Evolutionary conservation across 2,329 filamentous ascomycete species (phyloP).

Genomic region (Chaetomiaceae sp.): DNA sequence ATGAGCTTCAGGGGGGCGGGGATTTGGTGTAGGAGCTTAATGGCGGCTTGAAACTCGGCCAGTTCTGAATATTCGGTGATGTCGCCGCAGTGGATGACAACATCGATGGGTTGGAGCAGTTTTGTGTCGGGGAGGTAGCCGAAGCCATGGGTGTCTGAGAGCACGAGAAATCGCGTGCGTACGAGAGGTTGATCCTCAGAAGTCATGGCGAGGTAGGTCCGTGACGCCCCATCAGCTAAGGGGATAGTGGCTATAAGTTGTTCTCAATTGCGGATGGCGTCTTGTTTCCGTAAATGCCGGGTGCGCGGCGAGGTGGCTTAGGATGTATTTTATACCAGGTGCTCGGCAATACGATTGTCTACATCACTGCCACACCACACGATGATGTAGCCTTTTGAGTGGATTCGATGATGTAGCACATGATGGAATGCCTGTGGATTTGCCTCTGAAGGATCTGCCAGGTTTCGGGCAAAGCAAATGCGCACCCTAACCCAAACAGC

Average conservation of each 20-base stretch:
- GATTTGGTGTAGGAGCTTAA: slow-evolving; percentile 13
- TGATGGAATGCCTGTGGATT: too few relatives aligned
- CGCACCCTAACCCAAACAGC: too few relatives aligned
- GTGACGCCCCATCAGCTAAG: too few relatives aligned
- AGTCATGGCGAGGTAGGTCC: too few relatives aligned
- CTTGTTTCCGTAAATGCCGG: neutral
- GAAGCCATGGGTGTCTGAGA: slow-evolving; percentile 5
- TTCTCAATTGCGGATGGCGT: too few relatives aligned
- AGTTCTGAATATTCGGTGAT: slow-evolving; percentile 1
- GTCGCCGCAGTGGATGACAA: slow-evolving; percentile 9
- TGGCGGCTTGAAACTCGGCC: slow-evolving; percentile 4
- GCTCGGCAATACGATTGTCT: too few relatives aligned
- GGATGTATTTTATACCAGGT: too few relatives aligned
- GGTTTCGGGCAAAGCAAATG: too few relatives aligned
- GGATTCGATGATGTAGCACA: neutral
- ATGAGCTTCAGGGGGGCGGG: slow-evolving; percentile 41
- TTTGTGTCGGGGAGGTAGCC: neutral
- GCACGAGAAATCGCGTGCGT: slow-evolving; percentile 4
- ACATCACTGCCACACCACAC: too few relatives aligned
- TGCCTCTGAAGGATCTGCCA: too few relatives aligned
- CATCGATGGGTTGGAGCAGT: slow-evolving; percentile 1
- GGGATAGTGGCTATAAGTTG: too few relatives aligned
- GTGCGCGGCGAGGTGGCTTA: neutral
- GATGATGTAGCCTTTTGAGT: neutral
- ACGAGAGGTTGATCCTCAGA: neutral